Base-by-base conservation (phyloP, 768 basidiomycete genomes). In the Krasilnikovozyma curviuscula region DNA sequence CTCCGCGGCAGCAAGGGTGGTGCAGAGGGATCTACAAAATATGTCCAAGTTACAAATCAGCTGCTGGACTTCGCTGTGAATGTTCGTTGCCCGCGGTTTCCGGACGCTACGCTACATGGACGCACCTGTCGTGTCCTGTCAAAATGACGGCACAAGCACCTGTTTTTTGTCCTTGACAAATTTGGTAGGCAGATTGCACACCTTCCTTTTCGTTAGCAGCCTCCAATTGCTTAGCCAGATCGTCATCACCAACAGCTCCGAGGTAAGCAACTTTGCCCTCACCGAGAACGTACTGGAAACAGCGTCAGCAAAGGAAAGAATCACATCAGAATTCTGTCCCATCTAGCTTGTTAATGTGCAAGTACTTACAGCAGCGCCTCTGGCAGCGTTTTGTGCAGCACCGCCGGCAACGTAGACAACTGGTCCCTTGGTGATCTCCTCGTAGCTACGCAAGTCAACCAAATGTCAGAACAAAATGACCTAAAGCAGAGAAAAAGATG, bases 121-220 rank as follows among this genome's bases (percentile, higher is more conserved):
- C 73, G 27, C 54, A 86, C 83, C 91, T 75, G 66, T 93, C 61
- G 67, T 93, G 86, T 38, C 81, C 84, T 43, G 88, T 95, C 66
- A 97, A 76, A 56, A 98, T 66, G 55, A 97, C 93, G 14, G 84
- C 91, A 62, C 93, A 98, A 45, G 93, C 88, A 49, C 93, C 93
- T 6, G 93, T 97, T 67, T 83, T 77, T 21, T 61, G 59, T 50
- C 78, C 81, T 54, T 79, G 70, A 64, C 79, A 79, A 58, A 97
- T 84, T 57, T 78, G 79, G 67, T 97, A 98, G 3, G 80, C 81
- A 54, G 88, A 73, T 50, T 76, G 69, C 50, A 98, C 73, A 12
- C 85, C 86, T 67, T 95, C 93, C 48, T 81, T 79, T 66, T 78
- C 73, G 74, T 98, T 97, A 47, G 88, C 91, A 9, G 69, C 73